phyloP scores from a whole-genome alignment of 2,329 filamentous ascomycete species.

The Aspergillus sp. region DNA sequence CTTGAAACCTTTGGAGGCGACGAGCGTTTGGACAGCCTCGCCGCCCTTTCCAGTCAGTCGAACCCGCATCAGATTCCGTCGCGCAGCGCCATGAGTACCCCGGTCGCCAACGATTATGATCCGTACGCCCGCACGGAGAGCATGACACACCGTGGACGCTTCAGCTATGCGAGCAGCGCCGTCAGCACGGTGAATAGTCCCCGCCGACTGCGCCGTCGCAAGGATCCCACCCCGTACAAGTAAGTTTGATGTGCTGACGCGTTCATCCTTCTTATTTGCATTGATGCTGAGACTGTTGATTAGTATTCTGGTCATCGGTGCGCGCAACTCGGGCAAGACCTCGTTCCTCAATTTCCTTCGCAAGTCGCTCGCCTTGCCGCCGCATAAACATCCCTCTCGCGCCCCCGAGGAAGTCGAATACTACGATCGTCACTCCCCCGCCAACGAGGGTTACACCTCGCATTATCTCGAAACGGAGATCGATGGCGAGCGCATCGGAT shows the following conservation, averaged over 20 bases:
- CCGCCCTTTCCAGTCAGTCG: slow-evolving; percentile 49
- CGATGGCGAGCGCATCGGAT: slow-evolving; percentile 82
- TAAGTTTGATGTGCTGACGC: slow-evolving; percentile 52
- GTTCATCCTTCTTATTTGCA: not conserved
- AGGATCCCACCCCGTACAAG: slow-evolving; percentile 98
- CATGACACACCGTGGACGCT: slow-evolving; percentile 94
- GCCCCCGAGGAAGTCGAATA: slow-evolving; percentile 58
- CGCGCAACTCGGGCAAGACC: slow-evolving; percentile 86
- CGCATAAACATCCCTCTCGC: slow-evolving; percentile 66
- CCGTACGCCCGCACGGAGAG: slow-evolving; percentile 83
- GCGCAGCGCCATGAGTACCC: slow-evolving; percentile 24
- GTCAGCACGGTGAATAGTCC: slow-evolving; percentile 92
- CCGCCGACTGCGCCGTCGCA: slow-evolving; percentile 84
- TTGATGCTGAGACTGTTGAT: slow-evolving; percentile 6
- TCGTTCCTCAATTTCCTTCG: slow-evolving; percentile 96
- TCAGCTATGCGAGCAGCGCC: slow-evolving; percentile 92
- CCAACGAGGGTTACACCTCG: slow-evolving; percentile 70
- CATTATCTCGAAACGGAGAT: slow-evolving; percentile 94
- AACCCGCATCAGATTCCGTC: slow-evolving; percentile 28
- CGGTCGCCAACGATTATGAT: slow-evolving; percentile 54
- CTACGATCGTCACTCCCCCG: slow-evolving; percentile 54
- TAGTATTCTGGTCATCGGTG: slow-evolving; percentile 87
- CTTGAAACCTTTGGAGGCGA: slow-evolving; percentile 64
- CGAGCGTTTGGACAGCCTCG: slow-evolving; percentile 60
- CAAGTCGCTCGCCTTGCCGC: slow-evolving; percentile 77